These are phyloP conservation scores for Rhizopus microsporus DNA, from an alignment of 371 early-diverging fungal genomes.

Conservation along the genomic window DNA sequence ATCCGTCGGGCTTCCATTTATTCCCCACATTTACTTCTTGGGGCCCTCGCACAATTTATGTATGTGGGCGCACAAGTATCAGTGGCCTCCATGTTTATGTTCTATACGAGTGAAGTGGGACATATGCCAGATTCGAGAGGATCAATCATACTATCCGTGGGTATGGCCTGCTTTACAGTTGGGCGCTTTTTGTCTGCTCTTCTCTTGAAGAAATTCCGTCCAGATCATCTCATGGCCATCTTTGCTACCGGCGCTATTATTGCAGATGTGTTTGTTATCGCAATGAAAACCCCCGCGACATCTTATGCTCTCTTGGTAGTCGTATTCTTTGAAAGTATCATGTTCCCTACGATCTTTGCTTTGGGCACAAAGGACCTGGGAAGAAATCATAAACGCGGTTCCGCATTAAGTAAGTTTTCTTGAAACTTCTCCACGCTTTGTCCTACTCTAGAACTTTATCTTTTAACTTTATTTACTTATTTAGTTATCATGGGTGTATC, in stretches of 20 bases:
- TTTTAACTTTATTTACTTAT: background rate
- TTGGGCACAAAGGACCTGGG: slow-evolving; percentile 46
- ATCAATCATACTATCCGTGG: slow-evolving; percentile 35
- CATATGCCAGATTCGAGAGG: slow-evolving; percentile 27
- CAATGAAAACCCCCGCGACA: slow-evolving; percentile 30
- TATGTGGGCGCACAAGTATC: slow-evolving; percentile 50
- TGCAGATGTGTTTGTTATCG: slow-evolving; percentile 34
- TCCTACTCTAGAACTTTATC: background rate
- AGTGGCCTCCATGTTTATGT: slow-evolving; percentile 49
- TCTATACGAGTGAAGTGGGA: slow-evolving; percentile 42
- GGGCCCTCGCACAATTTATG: slow-evolving; percentile 41
- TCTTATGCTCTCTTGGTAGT: slow-evolving; percentile 40
- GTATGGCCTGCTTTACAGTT: slow-evolving; percentile 46
- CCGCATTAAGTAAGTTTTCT: slow-evolving; percentile 37
- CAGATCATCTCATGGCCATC: slow-evolving; percentile 37
- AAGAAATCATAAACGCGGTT: slow-evolving; percentile 47
- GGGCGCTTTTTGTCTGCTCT: slow-evolving; percentile 46
- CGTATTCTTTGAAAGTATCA: slow-evolving; percentile 48
- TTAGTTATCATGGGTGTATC: slow-evolving; percentile 48
- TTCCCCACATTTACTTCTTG: slow-evolving; percentile 45
- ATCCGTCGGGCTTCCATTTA: slow-evolving; percentile 72
- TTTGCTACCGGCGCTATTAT: slow-evolving; percentile 33
- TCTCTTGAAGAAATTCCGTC: slow-evolving; percentile 31
- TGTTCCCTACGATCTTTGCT: slow-evolving; percentile 52
- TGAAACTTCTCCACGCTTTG: background rate